Percentiles rank a stretch among this genome's conserved stretches.
Conservation (phyloP, 1,284 basidiomycete genomes). For the Ceratobasidium sp. region DNA sequence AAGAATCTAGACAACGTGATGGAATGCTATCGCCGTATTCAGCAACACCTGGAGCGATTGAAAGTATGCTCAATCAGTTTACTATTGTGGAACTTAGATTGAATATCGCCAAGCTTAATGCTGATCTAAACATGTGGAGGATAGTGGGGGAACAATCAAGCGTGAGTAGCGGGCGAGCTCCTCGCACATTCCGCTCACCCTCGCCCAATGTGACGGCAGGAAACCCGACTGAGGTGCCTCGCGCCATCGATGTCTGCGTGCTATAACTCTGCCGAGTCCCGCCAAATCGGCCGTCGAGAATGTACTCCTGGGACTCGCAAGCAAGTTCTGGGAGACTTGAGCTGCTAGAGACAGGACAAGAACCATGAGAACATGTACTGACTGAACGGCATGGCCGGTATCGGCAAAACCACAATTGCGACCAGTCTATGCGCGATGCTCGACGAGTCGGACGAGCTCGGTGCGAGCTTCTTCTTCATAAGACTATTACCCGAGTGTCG, state of each 20-base stretch:
- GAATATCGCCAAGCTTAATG: no score
- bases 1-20: no score
- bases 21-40: no score
- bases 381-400: constrained; percentile 1
- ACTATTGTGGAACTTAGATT: no score
- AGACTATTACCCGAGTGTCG: not conserved
- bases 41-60: no score
- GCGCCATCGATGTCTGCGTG: constrained; percentile 24
- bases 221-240: not conserved
- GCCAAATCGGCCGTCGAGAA: not conserved
- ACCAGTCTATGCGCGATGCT: not conserved
- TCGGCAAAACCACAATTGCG: constrained; percentile 1
- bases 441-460: not conserved
- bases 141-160: constrained; percentile 37
- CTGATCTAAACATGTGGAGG: no score
- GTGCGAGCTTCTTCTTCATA: not conserved
- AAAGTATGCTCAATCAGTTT: no score
- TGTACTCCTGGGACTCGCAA: not conserved
- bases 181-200: not conserved
- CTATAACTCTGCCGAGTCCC: not conserved
- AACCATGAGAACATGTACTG: not conserved
- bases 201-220: not conserved
- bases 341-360: not conserved
- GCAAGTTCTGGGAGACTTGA: not conserved
- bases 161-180: no score